Conservation (phyloP, 805 yeast genomes). For the Nakazawaea populi region DNA sequence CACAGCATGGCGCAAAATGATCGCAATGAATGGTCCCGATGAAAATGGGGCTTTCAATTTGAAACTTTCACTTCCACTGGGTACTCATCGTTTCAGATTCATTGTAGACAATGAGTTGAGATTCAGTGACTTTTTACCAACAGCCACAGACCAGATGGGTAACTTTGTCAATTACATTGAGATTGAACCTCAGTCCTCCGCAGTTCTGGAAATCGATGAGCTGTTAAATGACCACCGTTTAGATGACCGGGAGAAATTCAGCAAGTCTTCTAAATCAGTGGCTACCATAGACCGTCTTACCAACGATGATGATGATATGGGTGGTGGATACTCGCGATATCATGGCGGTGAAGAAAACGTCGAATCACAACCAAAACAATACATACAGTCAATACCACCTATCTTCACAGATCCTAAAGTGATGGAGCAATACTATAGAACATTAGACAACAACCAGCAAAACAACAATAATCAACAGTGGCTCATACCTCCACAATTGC, state of each 20-base stretch:
- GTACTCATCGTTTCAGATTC: slow-evolving; percentile 89
- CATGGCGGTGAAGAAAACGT: slow-evolving; percentile 48
- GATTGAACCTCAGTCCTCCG: slow-evolving; percentile 30
- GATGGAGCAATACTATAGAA: slow-evolving; percentile 79
- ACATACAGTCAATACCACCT: slow-evolving; percentile 70
- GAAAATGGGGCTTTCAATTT: slow-evolving; percentile 53
- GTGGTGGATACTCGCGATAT: slow-evolving; percentile 71
- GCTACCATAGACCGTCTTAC: slow-evolving; percentile 52
- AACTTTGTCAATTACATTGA: slow-evolving; percentile 90
- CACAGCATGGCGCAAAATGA: slow-evolving; percentile 98
- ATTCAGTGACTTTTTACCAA: slow-evolving; percentile 84
- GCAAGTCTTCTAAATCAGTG: slow-evolving; percentile 21
- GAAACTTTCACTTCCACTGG: slow-evolving; percentile 75
- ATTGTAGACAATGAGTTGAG: slow-evolving; percentile 91
- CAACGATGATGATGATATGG: slow-evolving; percentile 75
- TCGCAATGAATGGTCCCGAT: slow-evolving; percentile 61
- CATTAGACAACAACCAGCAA: slow-evolving; percentile 63
- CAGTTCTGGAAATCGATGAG: slow-evolving; percentile 15
- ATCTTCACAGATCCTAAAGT: slow-evolving; percentile 81
- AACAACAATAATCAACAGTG: slow-evolving; percentile 48
- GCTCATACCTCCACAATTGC: slow-evolving; percentile 92
- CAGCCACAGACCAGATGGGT: slow-evolving; percentile 96
- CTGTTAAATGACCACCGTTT: slow-evolving; percentile 11
- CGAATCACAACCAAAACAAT: slow-evolving; percentile 30
- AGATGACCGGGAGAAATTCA: slow-evolving; percentile 2